phyloP scores from a whole-genome alignment of 108 stramenopile genomes.

The Nitzschia sp. region DNA sequence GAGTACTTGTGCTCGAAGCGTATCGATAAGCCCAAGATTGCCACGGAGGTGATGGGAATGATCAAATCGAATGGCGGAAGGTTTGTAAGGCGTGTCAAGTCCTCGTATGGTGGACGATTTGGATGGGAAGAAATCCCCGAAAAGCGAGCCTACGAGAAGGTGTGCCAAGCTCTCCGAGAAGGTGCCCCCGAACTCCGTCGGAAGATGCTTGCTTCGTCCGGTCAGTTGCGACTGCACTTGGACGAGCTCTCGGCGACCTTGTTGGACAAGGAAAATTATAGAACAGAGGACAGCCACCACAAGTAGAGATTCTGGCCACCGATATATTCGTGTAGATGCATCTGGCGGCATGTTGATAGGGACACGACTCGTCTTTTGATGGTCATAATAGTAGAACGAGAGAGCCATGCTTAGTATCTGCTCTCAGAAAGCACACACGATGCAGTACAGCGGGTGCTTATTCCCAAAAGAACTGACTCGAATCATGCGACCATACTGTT shows the following conservation, averaged over 20 bases:
- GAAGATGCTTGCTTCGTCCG: constrained; percentile 8
- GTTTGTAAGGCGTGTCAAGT: constrained; percentile 66
- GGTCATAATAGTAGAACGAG: no score
- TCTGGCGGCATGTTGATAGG: no score
- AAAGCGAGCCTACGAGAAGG: constrained; percentile 55
- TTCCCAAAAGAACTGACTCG: constrained; percentile 12
- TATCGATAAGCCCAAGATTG: constrained; percentile 53
- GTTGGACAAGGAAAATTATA: no score
- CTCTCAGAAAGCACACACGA: no score
- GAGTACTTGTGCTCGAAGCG: constrained; percentile 33
- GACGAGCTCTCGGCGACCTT: no score
- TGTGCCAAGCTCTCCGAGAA: constrained; percentile 63
- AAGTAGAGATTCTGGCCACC: no score
- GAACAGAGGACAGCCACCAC: no score
- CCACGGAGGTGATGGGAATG: constrained; percentile 45
- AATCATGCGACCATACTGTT: constrained; percentile 69
- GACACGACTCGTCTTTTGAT: no score
- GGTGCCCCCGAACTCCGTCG: constrained; percentile 47
- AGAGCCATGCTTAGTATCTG: no score
- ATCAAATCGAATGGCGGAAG: constrained; percentile 45
- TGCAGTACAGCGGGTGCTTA: neutral
- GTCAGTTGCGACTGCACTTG: no score
- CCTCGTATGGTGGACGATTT: constrained; percentile 4
- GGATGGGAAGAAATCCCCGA: constrained; percentile 49
- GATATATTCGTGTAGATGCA: no score